Conservation (phyloP, 1,139 yeast genomes). For the Candida sp. region DNA sequence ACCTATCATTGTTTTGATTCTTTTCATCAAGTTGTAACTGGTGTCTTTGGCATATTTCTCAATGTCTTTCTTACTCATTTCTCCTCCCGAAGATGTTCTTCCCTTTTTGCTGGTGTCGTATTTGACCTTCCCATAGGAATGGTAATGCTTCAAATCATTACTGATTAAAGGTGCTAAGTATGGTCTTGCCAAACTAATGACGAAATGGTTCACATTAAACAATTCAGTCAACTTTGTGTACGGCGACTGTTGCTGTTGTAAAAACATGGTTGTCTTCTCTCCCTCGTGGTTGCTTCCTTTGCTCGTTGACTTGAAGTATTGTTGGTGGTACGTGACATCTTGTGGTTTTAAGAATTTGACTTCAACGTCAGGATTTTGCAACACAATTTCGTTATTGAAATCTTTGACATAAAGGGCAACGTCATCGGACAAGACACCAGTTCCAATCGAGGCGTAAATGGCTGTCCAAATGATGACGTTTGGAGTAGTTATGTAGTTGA, state of each 20-base stretch:
- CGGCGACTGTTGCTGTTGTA: slow-evolving; percentile 52
- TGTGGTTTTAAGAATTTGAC: slow-evolving; percentile 48
- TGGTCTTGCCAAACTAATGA: slow-evolving; percentile 91
- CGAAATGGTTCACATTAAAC: slow-evolving; percentile 91
- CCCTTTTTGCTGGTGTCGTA: slow-evolving; percentile 17
- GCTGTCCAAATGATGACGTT: slow-evolving; percentile 94
- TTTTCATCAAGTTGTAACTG: slow-evolving; percentile 36
- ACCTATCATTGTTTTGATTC: slow-evolving; percentile 41
- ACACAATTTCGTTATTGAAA: slow-evolving; percentile 59
- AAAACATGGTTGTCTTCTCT: slow-evolving; percentile 20
- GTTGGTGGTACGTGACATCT: slow-evolving; percentile 50
- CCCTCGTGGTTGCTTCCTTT: not conserved
- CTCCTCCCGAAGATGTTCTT: slow-evolving; percentile 10
- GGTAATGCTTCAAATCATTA: slow-evolving; percentile 75
- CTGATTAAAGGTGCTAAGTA: slow-evolving; percentile 89
- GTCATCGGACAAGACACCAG: slow-evolving; percentile 64
- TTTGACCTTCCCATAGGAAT: slow-evolving; percentile 37
- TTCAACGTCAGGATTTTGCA: slow-evolving; percentile 34
- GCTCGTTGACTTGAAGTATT: slow-evolving; percentile 29
- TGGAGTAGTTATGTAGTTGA: slow-evolving; percentile 94
- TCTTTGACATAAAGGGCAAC: slow-evolving; percentile 75
- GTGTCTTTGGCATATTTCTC: slow-evolving; percentile 34
- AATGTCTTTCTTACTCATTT: slow-evolving; percentile 15
- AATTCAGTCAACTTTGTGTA: slow-evolving; percentile 89
- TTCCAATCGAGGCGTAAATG: slow-evolving; percentile 72